These are phyloP conservation scores for Cutaneotrichosporon sp. DNA, from an alignment of 1,284 basidiomycete genomes.

Conservation along the genomic window DNA sequence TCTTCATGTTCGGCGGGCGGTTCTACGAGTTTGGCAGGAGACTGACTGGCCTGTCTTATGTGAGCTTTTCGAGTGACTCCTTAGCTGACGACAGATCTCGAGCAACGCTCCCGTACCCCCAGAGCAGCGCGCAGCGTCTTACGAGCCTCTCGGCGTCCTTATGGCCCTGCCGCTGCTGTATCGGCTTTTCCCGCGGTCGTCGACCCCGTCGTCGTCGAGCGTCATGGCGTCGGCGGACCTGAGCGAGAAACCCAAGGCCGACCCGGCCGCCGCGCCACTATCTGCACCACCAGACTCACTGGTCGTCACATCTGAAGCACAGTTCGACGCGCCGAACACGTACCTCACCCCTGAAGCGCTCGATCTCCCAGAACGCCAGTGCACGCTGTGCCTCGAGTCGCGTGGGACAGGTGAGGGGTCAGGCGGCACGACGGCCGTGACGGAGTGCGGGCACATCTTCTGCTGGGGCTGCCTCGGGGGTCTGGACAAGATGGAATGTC, in stretches of 20 bases:
- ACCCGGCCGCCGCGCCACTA: conserved; percentile 10
- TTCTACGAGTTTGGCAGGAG: conserved; percentile 72
- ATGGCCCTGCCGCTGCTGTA: conserved; percentile 65
- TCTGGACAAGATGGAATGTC: conserved; percentile 78
- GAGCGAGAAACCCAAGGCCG: conserved; percentile 4
- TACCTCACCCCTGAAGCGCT: conserved; percentile 34
- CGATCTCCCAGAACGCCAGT: conserved; percentile 62
- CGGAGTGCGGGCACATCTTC: conserved; percentile 90
- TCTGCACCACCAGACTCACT: conserved; percentile 43
- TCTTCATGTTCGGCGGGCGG: conserved; percentile 72
- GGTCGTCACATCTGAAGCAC: conserved; percentile 47
- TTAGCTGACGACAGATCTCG: conserved; percentile 57
- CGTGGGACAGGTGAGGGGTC: conserved; percentile 56
- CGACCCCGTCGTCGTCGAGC: neutral
- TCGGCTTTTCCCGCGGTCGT: conserved; percentile 46
- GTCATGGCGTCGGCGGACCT: neutral
- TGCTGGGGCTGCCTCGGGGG: conserved; percentile 94
- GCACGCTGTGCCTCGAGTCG: conserved; percentile 81
- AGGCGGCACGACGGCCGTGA: conserved; percentile 59
- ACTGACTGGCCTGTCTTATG: conserved; percentile 67
- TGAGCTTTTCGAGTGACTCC: conserved; percentile 47
- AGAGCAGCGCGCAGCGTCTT: conserved; percentile 68
- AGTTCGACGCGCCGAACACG: conserved; percentile 37
- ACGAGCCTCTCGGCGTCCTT: conserved; percentile 74
- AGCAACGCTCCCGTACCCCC: conserved; percentile 59